Conservation (phyloP, 345 rosid species). For the Boechera divaricarpa region DNA sequence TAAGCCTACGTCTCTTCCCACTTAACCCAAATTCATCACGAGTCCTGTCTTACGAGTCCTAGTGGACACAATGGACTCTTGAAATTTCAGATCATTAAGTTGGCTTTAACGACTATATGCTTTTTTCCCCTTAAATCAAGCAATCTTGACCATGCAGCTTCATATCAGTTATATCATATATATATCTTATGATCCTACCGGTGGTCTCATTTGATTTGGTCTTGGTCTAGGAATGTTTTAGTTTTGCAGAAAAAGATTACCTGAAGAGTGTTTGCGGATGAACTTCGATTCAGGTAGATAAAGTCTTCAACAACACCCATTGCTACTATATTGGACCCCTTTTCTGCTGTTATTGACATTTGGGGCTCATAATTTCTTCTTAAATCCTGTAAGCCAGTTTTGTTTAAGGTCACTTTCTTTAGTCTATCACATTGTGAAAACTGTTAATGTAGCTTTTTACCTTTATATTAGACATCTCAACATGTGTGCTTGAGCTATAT, state of each 20-base stretch:
- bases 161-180: background rate
- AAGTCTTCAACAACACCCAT: constrained; percentile 91
- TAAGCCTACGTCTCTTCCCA: background rate
- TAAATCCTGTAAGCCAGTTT: constrained; percentile 80
- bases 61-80: too few relatives aligned
- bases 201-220: background rate
- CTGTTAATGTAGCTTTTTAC: constrained; percentile 45
- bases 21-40: background rate
- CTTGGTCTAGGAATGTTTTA: constrained; percentile 13
- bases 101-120: too few relatives aligned
- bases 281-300: constrained; percentile 74
- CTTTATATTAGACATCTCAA: constrained; percentile 77
- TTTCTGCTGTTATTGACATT: constrained; percentile 57
- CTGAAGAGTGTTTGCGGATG: constrained; percentile 75
- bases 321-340: constrained; percentile 57
- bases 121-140: too few relatives aligned
- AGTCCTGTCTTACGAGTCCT: too few relatives aligned
- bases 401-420: constrained; percentile 30
- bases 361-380: constrained; percentile 67
- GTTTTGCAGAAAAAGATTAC: constrained; percentile 42
- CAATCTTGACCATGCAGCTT: background rate
- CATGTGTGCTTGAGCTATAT: constrained; percentile 68
- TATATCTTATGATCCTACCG: background rate
- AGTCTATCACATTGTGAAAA: constrained; percentile 6
- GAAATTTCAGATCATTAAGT: too few relatives aligned